Conservation (phyloP, 2,329 filamentous ascomycete genomes). For the Fusarium temperatum region DNA sequence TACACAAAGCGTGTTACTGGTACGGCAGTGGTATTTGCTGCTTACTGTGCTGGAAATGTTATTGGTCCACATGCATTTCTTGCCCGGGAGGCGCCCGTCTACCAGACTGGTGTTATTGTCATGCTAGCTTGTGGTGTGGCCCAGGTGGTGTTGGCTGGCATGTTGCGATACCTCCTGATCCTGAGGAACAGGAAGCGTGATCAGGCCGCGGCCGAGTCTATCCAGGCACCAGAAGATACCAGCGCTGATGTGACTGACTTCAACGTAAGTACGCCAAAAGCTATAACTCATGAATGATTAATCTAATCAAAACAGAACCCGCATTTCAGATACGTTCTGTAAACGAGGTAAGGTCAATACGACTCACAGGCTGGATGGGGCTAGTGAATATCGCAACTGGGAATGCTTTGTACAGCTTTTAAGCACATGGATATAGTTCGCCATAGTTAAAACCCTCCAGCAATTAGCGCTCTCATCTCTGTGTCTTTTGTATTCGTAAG, state of each 20-base stretch:
- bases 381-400: rapidly evolving
- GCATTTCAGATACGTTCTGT: not conserved
- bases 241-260: not conserved
- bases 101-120: not conserved
- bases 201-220: not conserved
- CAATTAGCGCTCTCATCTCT: rapidly evolving
- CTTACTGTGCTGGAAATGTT: not conserved
- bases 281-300: rapidly evolving
- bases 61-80: not conserved
- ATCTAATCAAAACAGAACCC: not conserved
- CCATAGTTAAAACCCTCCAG: not conserved
- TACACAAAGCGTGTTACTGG: not conserved
- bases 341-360: not conserved
- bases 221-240: not conserved
- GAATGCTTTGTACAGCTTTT: not conserved
- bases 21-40: not conserved
- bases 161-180: not conserved
- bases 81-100: not conserved
- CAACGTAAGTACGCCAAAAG: not conserved
- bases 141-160: not conserved
- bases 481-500: not conserved
- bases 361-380: not conserved
- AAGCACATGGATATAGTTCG: not conserved
- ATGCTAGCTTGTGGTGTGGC: not conserved
- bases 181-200: not conserved